Evolutionary conservation across 352 stramenopile genomes (phyloP).

Genomic region (Phytophthora pinifolia): DNA sequence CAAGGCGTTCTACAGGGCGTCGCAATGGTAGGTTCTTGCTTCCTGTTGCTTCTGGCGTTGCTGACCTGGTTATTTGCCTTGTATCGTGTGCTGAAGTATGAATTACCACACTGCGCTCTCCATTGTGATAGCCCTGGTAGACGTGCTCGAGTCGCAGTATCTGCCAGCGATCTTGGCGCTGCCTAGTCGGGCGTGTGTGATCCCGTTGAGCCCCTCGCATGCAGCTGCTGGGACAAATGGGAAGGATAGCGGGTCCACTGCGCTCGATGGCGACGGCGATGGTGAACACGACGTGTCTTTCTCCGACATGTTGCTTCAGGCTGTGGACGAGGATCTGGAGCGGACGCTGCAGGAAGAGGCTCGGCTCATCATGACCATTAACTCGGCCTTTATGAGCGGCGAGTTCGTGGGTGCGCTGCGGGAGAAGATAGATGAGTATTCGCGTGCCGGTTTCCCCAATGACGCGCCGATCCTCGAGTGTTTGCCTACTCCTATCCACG

Average conservation of each 20-base stretch:
- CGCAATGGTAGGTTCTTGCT: constrained; percentile 59
- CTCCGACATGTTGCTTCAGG: constrained; percentile 76
- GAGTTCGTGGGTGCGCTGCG: constrained; percentile 69
- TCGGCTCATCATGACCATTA: constrained; percentile 88
- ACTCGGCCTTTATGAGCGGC: constrained; percentile 79
- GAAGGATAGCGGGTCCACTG: background rate
- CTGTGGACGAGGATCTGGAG: constrained; percentile 78
- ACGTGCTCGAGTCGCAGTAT: constrained; percentile 80
- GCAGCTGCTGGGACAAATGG: background rate
- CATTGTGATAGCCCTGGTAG: constrained; percentile 82
- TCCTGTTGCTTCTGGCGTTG: background rate
- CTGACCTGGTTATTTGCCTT: constrained; percentile 12
- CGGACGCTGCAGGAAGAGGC: constrained; percentile 62
- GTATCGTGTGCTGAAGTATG: constrained; percentile 38
- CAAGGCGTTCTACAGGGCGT: constrained; percentile 77
- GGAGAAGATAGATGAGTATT: constrained; percentile 61
- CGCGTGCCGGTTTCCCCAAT: constrained; percentile 40
- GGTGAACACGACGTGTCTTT: constrained; percentile 56
- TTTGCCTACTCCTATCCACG: constrained; percentile 66
- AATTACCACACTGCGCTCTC: constrained; percentile 84
- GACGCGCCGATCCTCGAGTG: constrained; percentile 69
- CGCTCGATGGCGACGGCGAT: constrained; percentile 21
- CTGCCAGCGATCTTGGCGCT: constrained; percentile 73
- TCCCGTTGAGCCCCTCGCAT: constrained; percentile 39
- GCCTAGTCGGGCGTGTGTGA: constrained; percentile 56